These are phyloP conservation scores for Asterella californica DNA, from an alignment of 225 moss, liverwort and hornwort genomes.

Conservation along the genomic window DNA sequence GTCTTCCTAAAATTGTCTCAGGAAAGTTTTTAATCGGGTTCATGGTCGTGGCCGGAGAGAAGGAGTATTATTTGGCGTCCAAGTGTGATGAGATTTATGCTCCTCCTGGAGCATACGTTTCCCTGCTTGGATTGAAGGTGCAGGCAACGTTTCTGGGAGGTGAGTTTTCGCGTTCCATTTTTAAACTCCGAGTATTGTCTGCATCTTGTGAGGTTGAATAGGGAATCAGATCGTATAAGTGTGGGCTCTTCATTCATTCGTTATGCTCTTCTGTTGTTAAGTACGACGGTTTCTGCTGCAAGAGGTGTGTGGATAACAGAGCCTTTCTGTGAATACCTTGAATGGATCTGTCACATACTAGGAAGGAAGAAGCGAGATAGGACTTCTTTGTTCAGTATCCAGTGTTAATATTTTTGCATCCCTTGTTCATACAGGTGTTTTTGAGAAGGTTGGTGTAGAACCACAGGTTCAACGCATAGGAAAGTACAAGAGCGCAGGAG, in stretches of 20 bases:
- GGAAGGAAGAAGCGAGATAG: background rate
- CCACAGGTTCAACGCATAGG: constrained; percentile 95
- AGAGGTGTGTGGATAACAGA: background rate
- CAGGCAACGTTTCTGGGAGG: constrained; percentile 96
- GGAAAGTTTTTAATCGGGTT: constrained; percentile 82
- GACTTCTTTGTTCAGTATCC: background rate
- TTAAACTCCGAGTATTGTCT: no score
- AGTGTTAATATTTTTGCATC: background rate
- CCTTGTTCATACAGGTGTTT: constrained; percentile 53
- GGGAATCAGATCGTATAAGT: background rate
- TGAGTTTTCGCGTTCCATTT: constrained; percentile 22
- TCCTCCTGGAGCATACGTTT: constrained; percentile 90
- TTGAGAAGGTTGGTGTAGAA: constrained; percentile 92
- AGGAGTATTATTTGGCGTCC: constrained; percentile 91
- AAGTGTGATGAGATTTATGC: constrained; percentile 79
- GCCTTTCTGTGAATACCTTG: background rate
- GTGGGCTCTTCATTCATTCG: background rate
- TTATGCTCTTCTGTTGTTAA: background rate
- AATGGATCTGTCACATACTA: background rate
- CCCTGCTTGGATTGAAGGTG: constrained; percentile 89
- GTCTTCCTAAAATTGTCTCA: constrained; percentile 35
- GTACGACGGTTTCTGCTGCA: background rate
- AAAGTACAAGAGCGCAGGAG: constrained; percentile 93
- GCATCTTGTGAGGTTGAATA: background rate
- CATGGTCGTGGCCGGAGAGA: constrained; percentile 85